Base-by-base conservation (phyloP, 2,329 filamentous ascomycete species). In the Fusarium torreyae region DNA sequence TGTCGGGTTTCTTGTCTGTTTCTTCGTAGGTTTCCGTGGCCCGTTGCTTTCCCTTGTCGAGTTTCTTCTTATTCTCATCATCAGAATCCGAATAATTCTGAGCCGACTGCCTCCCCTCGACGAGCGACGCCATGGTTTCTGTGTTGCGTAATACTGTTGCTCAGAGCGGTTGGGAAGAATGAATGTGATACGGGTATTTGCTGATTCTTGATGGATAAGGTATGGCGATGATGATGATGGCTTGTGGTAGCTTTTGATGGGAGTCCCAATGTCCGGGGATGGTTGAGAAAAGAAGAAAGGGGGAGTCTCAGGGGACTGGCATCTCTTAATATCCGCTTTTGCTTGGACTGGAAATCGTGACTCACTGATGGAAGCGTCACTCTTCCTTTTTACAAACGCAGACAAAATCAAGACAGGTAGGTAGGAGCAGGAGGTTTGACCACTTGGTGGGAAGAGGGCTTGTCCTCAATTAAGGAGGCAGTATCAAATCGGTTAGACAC, bases 131-230 rank as follows among this genome's bases (percentile, higher is more conserved):
- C n/a, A 15, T 28, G 15, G 28, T 38, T 33, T 20, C 43, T 43
- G 46, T 55, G 43, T 15, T 55, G 52, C 22, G 22, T 38, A 11
- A 18, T 55, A 43, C 28, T 20, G 34, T 38, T 38, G 42, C 52
- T 48, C 52, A 39, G 49, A 55, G 52, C 52, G 33, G 13, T 33
- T 49, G 33, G 17, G 17, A 28, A 17, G 20, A 22, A 15, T 39
- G 18, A 49, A 14, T 28, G 33, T 33, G 13, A 9, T 28, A 10
- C 17, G 15, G 9, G 2, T 3, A 26, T 26, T 17, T 22, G 17
- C 11, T 28, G 22, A 55, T 49, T 38, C 42, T 48, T 26, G 42
- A 31, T 17, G 28, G 40, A 34, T 46, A 20, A 26, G 31, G 18
- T 34, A 36, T 17, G 31, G 26, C 46, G 50, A 45, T 22, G 50